phyloP scores from a whole-genome alignment of 2,329 filamentous ascomycete genomes.

The Tympanopsis confertula region DNA sequence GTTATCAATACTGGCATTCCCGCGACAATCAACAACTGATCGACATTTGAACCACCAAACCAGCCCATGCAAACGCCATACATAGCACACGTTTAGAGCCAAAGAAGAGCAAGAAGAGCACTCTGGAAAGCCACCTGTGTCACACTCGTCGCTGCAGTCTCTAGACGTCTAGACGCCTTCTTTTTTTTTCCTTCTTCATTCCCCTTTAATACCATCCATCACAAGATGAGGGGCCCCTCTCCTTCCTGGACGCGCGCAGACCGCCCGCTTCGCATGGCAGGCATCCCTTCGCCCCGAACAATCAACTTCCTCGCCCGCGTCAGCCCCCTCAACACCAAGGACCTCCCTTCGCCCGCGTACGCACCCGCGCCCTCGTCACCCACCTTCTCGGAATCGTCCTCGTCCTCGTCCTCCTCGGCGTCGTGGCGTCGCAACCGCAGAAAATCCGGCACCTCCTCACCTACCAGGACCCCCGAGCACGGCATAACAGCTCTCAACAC shows the following conservation, averaged over 20 bases:
- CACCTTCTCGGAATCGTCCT: slow-evolving; percentile 17
- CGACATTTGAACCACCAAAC: too few relatives aligned
- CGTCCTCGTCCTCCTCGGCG: slow-evolving; percentile 27
- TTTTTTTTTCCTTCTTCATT: too few relatives aligned
- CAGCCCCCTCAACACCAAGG: background rate
- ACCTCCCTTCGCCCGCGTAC: background rate
- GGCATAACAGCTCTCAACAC: slow-evolving; percentile 68
- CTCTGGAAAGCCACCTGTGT: too few relatives aligned
- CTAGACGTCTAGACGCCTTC: too few relatives aligned
- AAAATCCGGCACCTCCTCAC: slow-evolving; percentile 58
- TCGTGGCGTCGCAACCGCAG: slow-evolving; percentile 56
- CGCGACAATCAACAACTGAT: too few relatives aligned
- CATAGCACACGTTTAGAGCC: too few relatives aligned
- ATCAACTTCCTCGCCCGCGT: background rate
- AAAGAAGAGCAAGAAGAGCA: too few relatives aligned
- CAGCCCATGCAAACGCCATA: too few relatives aligned
- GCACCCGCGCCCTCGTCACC: slow-evolving; percentile 22
- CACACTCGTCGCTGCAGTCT: too few relatives aligned
- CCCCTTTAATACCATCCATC: too few relatives aligned
- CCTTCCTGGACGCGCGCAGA: background rate
- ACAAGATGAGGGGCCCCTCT: background rate
- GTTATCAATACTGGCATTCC: too few relatives aligned
- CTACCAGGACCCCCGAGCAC: slow-evolving; percentile 54
- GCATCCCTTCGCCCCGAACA: background rate
- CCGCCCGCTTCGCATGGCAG: background rate